phyloP scores from a whole-genome alignment of 768 basidiomycete species.

The Pisolithus tinctorius region DNA sequence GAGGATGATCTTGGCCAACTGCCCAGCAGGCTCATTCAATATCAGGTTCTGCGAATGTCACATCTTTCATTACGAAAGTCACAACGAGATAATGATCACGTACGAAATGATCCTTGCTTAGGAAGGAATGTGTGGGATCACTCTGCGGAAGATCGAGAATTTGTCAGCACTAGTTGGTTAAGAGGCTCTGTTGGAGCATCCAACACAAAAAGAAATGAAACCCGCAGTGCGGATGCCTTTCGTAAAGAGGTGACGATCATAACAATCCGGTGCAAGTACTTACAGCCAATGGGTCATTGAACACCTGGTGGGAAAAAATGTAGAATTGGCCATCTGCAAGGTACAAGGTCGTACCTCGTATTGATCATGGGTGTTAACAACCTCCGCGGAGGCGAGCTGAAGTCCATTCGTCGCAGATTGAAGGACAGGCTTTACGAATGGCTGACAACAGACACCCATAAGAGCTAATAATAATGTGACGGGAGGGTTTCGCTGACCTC shows the following conservation, averaged over 20 bases:
- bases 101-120: slow-evolving; percentile 87
- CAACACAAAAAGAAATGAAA: neutral
- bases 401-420: slow-evolving; percentile 62
- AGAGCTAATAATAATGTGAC: neutral
- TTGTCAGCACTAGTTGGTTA: slow-evolving; percentile 1
- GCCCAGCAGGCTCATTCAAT: slow-evolving; percentile 78
- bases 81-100: slow-evolving; percentile 22
- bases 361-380: slow-evolving; percentile 76
- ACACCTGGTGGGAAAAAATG: slow-evolving; percentile 36
- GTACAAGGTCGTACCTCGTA: slow-evolving; percentile 43
- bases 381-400: slow-evolving; percentile 59
- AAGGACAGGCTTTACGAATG: slow-evolving; percentile 74
- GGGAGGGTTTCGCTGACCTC: slow-evolving; percentile 41
- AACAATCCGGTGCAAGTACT: slow-evolving; percentile 21
- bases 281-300: slow-evolving; percentile 76
- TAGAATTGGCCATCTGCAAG: neutral
- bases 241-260: neutral
- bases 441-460: slow-evolving; percentile 33
- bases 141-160: slow-evolving; percentile 37
- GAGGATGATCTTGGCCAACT: slow-evolving; percentile 62
- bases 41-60: slow-evolving; percentile 51
- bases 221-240: neutral
- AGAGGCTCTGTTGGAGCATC: neutral
- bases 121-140: slow-evolving; percentile 83
- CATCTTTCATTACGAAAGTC: neutral